Conservation (phyloP, 352 stramenopile genomes). For the Aphanomyces invadans region DNA sequence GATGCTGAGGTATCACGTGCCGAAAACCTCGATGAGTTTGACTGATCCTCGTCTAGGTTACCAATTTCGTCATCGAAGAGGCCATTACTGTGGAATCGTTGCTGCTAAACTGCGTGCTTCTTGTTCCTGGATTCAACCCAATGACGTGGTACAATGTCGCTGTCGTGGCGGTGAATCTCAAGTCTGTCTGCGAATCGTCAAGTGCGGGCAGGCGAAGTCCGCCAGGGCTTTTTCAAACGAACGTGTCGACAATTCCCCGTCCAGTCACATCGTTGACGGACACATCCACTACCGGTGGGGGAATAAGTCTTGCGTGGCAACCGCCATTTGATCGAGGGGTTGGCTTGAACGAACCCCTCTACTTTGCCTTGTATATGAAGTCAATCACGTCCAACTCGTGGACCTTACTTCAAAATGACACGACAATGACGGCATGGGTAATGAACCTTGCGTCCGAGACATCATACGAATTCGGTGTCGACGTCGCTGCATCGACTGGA, state of each 20-base stretch:
- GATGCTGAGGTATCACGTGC: neutral
- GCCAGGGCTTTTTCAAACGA: neutral
- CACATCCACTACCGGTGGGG: neutral
- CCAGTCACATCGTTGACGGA: neutral
- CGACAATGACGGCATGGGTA: neutral
- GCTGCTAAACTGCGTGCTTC: neutral
- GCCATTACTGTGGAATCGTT: neutral
- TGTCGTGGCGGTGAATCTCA: neutral
- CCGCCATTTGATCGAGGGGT: constrained; percentile 16
- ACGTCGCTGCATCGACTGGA: neutral
- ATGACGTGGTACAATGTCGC: neutral
- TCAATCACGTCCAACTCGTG: neutral
- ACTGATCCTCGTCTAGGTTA: too few relatives aligned
- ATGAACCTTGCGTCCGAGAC: constrained; percentile 6
- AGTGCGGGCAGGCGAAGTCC: neutral
- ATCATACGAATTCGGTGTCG: neutral
- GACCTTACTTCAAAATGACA: neutral
- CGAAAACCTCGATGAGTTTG: too few relatives aligned
- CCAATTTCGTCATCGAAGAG: neutral
- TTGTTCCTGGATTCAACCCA: constrained; percentile 7
- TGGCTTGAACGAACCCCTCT: neutral
- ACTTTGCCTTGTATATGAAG: neutral
- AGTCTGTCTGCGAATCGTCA: constrained; percentile 1
- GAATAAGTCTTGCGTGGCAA: neutral
- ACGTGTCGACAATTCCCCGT: neutral